These are phyloP conservation scores for Aspergillus sp. DNA, from an alignment of 2,329 filamentous ascomycete species.

Conservation along the genomic window DNA sequence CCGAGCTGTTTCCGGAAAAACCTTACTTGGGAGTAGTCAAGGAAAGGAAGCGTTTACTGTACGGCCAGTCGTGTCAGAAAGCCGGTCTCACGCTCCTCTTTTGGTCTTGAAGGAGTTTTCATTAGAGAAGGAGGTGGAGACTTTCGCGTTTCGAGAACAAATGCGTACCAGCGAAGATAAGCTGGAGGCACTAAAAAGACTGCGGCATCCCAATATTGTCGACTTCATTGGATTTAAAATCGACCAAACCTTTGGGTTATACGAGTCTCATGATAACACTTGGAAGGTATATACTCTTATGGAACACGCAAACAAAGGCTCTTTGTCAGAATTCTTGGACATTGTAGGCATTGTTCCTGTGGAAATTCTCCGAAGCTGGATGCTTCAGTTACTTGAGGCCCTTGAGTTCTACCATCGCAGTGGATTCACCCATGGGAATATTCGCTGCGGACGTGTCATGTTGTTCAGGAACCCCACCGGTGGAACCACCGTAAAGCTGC, in stretches of 20 bases:
- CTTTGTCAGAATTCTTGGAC: slow-evolving; percentile 72
- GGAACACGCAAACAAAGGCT: slow-evolving; percentile 72
- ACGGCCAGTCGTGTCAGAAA: slow-evolving; percentile 54
- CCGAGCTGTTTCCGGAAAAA: slow-evolving; percentile 61
- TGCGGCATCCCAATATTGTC: slow-evolving; percentile 69
- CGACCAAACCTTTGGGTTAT: slow-evolving; percentile 40
- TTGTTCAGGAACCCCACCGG: slow-evolving; percentile 62
- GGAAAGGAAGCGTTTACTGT: slow-evolving; percentile 61
- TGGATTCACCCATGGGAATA: slow-evolving; percentile 73
- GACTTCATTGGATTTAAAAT: slow-evolving; percentile 79
- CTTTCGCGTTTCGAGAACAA: slow-evolving; percentile 61
- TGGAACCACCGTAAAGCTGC: slow-evolving; percentile 55
- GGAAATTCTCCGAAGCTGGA: slow-evolving; percentile 75
- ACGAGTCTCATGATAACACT: slow-evolving; percentile 32
- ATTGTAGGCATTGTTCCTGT: slow-evolving; percentile 66
- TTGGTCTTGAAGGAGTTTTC: slow-evolving; percentile 67
- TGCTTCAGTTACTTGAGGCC: slow-evolving; percentile 82
- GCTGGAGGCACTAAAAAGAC: slow-evolving; percentile 64
- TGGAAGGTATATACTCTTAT: slow-evolving; percentile 72
- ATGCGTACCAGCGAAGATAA: slow-evolving; percentile 68
- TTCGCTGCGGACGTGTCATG: slow-evolving; percentile 72
- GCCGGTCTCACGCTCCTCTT: slow-evolving; percentile 49
- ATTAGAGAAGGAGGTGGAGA: slow-evolving; percentile 49
- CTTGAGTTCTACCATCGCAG: slow-evolving; percentile 79
- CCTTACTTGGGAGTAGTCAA: slow-evolving; percentile 56